phyloP scores from a whole-genome alignment of 106 monocot species.

The Allium fistulosum region DNA sequence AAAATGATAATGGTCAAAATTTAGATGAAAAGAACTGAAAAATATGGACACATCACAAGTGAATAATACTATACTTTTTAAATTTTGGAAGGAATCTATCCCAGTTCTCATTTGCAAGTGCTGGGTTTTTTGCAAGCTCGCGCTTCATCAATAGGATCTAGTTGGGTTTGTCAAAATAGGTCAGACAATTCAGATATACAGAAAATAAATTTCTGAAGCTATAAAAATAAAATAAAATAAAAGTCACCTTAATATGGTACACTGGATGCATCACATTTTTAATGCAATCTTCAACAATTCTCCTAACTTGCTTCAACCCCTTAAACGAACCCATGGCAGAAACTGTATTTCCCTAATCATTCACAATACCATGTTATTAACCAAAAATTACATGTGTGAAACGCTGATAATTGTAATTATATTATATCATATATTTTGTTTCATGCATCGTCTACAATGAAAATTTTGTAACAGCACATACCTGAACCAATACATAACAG shows the following conservation, averaged over 20 bases:
- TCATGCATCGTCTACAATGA: no score
- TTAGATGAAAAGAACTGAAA: conserved; percentile 1
- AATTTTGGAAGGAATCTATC: conserved; percentile 97
- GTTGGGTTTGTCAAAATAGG: not conserved
- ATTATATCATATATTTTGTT: no score
- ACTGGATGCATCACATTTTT: conserved; percentile 90
- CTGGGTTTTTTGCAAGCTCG: conserved; percentile 91
- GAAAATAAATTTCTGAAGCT: no score
- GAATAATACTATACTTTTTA: conserved; percentile 58
- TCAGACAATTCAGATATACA: no score
- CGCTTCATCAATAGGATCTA: conserved; percentile 92
- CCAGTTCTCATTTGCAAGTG: conserved; percentile 91
- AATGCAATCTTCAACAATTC: conserved; percentile 94
- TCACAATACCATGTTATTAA: not conserved
- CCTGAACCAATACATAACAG: conserved; percentile 98
- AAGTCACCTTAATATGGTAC: conserved; percentile 84
- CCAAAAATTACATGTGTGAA: not conserved
- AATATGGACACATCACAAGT: conserved; percentile 1
- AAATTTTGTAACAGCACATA: conserved; percentile 6
- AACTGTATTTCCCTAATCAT: conserved; percentile 79
- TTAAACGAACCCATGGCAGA: conserved; percentile 98
- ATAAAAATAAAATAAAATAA: no score
- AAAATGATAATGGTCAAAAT: not conserved
- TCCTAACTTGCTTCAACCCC: conserved; percentile 90
- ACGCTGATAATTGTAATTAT: no score